Evolutionary conservation across 2,329 filamentous ascomycete species (phyloP).

Genomic region (Cladophialophora carrionii): DNA sequence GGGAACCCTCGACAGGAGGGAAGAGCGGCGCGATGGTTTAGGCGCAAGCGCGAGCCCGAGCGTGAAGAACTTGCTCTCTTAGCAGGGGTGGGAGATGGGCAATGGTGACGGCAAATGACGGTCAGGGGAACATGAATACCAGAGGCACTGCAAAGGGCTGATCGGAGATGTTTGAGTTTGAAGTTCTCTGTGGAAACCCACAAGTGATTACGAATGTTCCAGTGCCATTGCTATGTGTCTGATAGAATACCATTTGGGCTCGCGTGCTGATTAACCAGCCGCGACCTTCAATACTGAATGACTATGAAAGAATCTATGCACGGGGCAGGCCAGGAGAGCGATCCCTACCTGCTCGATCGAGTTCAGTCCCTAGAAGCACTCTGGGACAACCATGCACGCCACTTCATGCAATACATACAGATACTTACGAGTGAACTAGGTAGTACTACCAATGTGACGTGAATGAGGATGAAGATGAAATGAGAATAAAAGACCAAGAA

Average conservation of each 20-base stretch:
- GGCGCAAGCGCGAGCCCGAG: constrained; percentile 80
- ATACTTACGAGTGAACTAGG: no score
- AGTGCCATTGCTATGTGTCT: not conserved
- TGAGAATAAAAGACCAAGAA: no score
- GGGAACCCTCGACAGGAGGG: constrained; percentile 35
- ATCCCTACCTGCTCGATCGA: not conserved
- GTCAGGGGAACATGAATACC: not conserved
- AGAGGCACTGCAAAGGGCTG: not conserved
- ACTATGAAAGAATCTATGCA: not conserved
- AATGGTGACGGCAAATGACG: not conserved
- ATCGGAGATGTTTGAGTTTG: not conserved
- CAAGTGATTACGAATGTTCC: not conserved
- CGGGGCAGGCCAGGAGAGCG: not conserved
- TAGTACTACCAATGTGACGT: not conserved
- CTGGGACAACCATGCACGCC: not conserved
- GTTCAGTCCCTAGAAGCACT: not conserved
- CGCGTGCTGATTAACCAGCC: no score
- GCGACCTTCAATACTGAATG: not conserved
- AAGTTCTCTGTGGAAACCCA: not conserved
- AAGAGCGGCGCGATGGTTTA: constrained; percentile 44
- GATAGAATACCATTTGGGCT: not conserved
- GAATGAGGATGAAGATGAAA: not conserved
- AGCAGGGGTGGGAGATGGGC: constrained; percentile 34
- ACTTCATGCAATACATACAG: not conserved
- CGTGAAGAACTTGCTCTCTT: constrained; percentile 72